A percentile compares a stretch with the other conserved stretches of the same genome.
Conservation (phyloP, 2,329 filamentous ascomycete species). For the Aureobasidium subglaciale region DNA sequence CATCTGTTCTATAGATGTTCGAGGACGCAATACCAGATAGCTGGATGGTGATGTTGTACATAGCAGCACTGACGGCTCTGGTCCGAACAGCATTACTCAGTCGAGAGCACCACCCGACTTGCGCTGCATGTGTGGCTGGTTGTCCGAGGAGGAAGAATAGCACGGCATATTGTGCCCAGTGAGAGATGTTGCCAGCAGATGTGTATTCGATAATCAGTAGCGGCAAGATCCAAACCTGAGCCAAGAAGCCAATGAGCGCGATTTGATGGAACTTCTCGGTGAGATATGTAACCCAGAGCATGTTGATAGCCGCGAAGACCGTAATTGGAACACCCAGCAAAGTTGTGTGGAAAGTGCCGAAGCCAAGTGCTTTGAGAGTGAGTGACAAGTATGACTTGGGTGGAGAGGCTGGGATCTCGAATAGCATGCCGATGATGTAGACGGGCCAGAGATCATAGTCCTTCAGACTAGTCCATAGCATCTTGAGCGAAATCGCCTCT, state of each 20-base stretch:
- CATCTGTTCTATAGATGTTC: conserved; percentile 44
- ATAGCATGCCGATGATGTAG: conserved; percentile 47
- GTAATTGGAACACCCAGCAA: conserved; percentile 15
- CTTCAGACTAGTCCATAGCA: conserved; percentile 19
- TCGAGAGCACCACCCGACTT: conserved; percentile 37
- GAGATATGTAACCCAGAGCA: conserved; percentile 45
- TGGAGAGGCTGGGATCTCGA: conserved; percentile 48
- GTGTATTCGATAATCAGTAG: conserved; percentile 25
- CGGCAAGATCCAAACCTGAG: conserved; percentile 35
- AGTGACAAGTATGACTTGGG: conserved; percentile 51
- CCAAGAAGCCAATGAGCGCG: conserved; percentile 39
- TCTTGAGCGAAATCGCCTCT: conserved; percentile 21
- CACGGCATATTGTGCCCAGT: conserved; percentile 34
- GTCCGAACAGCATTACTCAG: conserved; percentile 39
- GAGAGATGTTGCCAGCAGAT: conserved; percentile 19
- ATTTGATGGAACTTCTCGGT: conserved; percentile 46
- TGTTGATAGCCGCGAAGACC: conserved; percentile 25
- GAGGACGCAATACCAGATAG: conserved; percentile 39
- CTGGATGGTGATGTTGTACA: conserved; percentile 44
- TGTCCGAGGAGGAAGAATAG: conserved; percentile 35
- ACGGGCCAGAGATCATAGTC: conserved; percentile 22
- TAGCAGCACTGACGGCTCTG: conserved; percentile 35
- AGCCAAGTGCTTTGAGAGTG: conserved; percentile 50
- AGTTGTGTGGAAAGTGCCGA: conserved; percentile 26
- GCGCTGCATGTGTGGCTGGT: conserved; percentile 39